These are phyloP conservation scores for Saposhnikovia divaricata DNA, from an alignment of 129 eudicot genomes.

Conservation along the genomic window DNA sequence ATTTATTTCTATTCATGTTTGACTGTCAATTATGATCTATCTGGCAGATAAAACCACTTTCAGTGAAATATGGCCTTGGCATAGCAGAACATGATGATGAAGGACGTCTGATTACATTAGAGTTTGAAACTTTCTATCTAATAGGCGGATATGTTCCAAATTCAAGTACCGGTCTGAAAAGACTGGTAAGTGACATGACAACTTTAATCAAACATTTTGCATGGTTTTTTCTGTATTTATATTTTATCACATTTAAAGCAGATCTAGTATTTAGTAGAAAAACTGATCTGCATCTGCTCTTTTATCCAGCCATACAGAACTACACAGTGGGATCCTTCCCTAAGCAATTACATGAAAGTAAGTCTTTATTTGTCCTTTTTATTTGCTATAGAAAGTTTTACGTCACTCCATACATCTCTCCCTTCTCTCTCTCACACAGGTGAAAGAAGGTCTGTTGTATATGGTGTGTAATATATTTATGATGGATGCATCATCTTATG, in stretches of 20 bases:
- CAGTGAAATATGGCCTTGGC: constrained; percentile 83
- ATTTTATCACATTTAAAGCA: not conserved
- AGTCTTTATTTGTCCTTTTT: constrained; percentile 10
- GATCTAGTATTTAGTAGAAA: not conserved
- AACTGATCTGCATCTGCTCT: not conserved
- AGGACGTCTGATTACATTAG: constrained; percentile 94
- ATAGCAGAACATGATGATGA: constrained; percentile 88
- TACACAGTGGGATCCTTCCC: constrained; percentile 83
- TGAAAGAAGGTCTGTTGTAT: no score
- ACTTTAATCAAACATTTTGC: not conserved
- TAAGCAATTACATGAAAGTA: constrained; percentile 80
- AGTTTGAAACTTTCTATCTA: constrained; percentile 71
- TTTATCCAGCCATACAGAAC: constrained; percentile 65
- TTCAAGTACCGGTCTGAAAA: constrained; percentile 78
- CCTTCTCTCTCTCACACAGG: no score
- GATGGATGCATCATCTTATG: no score
- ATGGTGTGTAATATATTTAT: no score
- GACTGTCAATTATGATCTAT: not conserved
- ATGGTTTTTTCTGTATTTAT: not conserved
- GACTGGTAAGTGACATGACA: constrained; percentile 51
- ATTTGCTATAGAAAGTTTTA: no score
- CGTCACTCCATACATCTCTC: no score
- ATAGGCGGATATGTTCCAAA: constrained; percentile 76
- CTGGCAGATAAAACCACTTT: constrained; percentile 48
- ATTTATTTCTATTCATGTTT: not conserved